Evolutionary conservation across 176 grass and related monocot species (phyloP), one percentile per base, ranked within the genome.

Genomic region (Areca catechu): DNA sequence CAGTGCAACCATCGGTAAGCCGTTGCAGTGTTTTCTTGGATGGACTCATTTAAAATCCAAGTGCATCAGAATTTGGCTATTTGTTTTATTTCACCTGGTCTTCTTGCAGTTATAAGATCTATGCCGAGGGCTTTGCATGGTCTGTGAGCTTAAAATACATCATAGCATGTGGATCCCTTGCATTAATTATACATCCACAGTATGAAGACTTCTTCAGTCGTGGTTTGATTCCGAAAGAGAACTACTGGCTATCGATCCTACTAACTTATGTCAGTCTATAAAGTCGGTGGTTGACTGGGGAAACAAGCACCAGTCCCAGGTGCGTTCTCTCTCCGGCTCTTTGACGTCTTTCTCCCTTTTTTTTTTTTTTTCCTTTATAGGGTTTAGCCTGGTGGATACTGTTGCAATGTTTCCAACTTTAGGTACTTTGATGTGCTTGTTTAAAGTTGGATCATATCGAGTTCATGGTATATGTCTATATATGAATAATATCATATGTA

Each of bases 61-160:
- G 14, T 5, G 57, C 16, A 7, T 10, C 14, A 18, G 34, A 20
- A 59, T 62, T 37, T n/a, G 48, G 6, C 4, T 15, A 17, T 15
- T 53, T 9, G 17, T 53, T 29, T 72, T 12, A 3, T 6, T 16
- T 58, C 9, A 22, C n/a, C 7, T 25, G 15, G 15, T 29, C 21
- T 56, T 3, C 1, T 27, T 47, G 62, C 55, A 78, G 83, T 18
- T 92, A 85, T 62, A 97, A 97, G 71, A 88, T 97, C 62, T 97
- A 97, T 66, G 81, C 87, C 18, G 87, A 92, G 51, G 86, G 92
- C 58, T 97, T 66, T 83, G 92, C 86, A 49, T 97, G 92, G 87
- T 97, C 86, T 15, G 86, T 91, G 22, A 97, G 83, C 75, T 86
- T 97, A 15, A 97, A 97, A 7, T 97, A 97, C 68, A 97, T 88